phyloP scores from a whole-genome alignment of 768 basidiomycete species.

The Termitomyces sp. region DNA sequence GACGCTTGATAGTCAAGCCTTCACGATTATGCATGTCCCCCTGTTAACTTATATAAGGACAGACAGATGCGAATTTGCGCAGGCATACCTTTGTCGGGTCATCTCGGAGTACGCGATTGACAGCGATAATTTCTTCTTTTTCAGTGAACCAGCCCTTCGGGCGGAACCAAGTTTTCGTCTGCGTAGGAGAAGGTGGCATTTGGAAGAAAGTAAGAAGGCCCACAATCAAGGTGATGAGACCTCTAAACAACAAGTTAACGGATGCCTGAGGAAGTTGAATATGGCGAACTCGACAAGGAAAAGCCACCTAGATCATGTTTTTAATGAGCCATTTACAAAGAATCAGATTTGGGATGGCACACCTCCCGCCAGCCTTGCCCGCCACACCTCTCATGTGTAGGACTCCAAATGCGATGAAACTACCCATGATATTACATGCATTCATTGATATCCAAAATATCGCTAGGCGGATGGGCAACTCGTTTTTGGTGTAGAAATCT shows the following conservation, averaged over 20 bases:
- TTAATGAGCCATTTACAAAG: not conserved
- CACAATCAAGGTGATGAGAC: slow-evolving; percentile 45
- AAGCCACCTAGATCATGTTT: slow-evolving; percentile 33
- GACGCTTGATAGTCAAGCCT: slow-evolving; percentile 40
- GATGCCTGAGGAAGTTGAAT: not conserved
- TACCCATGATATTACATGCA: slow-evolving; percentile 39
- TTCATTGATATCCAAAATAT: slow-evolving; percentile 51
- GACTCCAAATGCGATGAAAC: slow-evolving; percentile 59
- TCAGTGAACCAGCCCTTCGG: slow-evolving; percentile 63
- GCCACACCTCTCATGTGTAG: slow-evolving; percentile 52
- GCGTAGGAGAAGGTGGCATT: slow-evolving; percentile 58
- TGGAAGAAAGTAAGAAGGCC: slow-evolving; percentile 51
- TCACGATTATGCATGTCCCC: slow-evolving; percentile 72
- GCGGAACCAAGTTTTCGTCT: slow-evolving; percentile 52
- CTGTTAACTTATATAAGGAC: slow-evolving; percentile 17
- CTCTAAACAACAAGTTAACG: slow-evolving; percentile 19
- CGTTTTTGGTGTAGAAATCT: slow-evolving; percentile 59
- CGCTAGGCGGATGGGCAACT: slow-evolving; percentile 52
- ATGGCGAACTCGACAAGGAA: slow-evolving; percentile 46
- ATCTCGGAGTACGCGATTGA: slow-evolving; percentile 56
- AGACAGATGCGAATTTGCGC: not conserved
- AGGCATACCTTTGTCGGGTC: slow-evolving; percentile 49
- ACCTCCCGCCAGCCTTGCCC: slow-evolving; percentile 48
- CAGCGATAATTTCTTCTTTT: slow-evolving; percentile 55
- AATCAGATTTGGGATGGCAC: not conserved